These are phyloP conservation scores for Agaricus subrufescens DNA, from an alignment of 768 basidiomycete genomes.

Conservation along the genomic window DNA sequence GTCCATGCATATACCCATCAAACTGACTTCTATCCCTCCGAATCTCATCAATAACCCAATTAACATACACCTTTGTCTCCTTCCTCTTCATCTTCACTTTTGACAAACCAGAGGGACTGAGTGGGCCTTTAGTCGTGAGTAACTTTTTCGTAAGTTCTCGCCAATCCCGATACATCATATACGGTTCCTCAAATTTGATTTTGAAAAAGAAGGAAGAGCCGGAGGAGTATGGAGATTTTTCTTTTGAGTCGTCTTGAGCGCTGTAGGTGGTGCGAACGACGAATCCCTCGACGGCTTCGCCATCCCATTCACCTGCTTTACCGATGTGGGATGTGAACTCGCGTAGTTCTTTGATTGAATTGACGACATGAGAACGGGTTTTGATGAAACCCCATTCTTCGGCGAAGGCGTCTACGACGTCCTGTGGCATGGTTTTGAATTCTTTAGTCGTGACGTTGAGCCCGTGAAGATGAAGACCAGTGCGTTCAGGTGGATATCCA, in stretches of 20 bases:
- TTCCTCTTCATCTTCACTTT: constrained; percentile 66
- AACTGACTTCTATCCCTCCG: constrained; percentile 55
- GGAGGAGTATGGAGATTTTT: constrained; percentile 61
- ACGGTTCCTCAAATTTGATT: constrained; percentile 98
- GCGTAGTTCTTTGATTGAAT: constrained; percentile 62
- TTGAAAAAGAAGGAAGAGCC: constrained; percentile 98
- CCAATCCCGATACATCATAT: constrained; percentile 99
- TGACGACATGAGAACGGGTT: constrained; percentile 56
- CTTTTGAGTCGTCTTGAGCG: constrained; percentile 28
- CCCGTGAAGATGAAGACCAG: constrained; percentile 92
- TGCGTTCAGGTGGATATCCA: constrained; percentile 71
- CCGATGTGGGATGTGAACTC: constrained; percentile 68
- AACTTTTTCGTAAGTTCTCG: constrained; percentile 85
- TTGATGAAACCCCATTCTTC: constrained; percentile 88
- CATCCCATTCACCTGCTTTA: constrained; percentile 72
- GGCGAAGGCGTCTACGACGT: constrained; percentile 74
- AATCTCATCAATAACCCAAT: constrained; percentile 83
- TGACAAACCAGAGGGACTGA: constrained; percentile 37
- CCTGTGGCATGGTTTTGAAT: constrained; percentile 70
- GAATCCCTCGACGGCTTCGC: constrained; percentile 87
- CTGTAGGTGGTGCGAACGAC: constrained; percentile 77
- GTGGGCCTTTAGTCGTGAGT: constrained; percentile 35
- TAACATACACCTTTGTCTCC: constrained; percentile 75
- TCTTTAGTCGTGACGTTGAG: constrained; percentile 64
- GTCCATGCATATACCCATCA: constrained; percentile 56